Base-by-base conservation (phyloP, 352 stramenopile species). In the Pythium pyrilobum region DNA sequence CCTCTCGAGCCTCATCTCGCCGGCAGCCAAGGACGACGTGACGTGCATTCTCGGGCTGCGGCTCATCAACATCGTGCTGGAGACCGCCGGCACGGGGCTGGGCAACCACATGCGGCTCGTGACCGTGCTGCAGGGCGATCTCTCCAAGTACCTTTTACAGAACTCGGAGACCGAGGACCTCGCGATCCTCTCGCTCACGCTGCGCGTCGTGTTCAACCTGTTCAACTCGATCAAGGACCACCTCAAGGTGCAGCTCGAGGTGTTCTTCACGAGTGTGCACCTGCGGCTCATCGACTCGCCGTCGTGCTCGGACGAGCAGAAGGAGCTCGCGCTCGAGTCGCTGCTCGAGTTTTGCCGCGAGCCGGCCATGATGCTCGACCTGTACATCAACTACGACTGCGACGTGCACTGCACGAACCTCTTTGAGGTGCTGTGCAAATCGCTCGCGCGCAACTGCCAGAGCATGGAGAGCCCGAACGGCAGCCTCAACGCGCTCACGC, bases 331-430 rank as follows among this genome's bases (percentile, higher is more conserved):
- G 32, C 63, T 94, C 29, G 97, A 99, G 74, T 97, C 79, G 23
- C 67, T 99, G 24, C 71, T 99, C 3, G 96, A 99, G 69, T 99
- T 99, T 55, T 99, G 94, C 49, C 74, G 96, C 28, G 97, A 99
- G 62, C 96, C 96, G 5, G 89, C 87, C 31, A 80, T 99, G 20
- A 98, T 99, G 92, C 81, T 98, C 24, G 96, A 99, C 64, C 64
- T 99, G 11, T 99, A 99, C 69, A 92, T 98, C 47, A 99, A 99
- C 72, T 99, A 99, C 72, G 97, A 99, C 72, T 99, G 96, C 66
- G 96, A 99, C 62, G 92, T 99, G 24, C 85, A 98, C 54, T 99
- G 97, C 69, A 98, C 95, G 10, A 99, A 99, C 64, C 79, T 99
- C 8, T 99, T 98, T 67, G 96, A 99, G 65, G 89, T 91, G 34